Evolutionary conservation across 805 yeast species (phyloP).

Genomic region (Yarrowia hollandica): DNA sequence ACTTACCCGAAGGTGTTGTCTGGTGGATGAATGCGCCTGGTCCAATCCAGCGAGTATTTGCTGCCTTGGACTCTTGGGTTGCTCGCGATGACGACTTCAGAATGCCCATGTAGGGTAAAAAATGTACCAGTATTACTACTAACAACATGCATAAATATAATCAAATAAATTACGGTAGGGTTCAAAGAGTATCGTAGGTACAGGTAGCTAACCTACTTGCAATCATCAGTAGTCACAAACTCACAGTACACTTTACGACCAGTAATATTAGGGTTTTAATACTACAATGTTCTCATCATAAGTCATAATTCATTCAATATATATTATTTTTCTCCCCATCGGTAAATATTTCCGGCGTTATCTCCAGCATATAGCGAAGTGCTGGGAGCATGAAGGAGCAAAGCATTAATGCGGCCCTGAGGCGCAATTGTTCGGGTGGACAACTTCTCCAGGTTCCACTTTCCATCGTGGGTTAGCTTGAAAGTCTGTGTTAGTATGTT

Average conservation of each 20-base stretch:
- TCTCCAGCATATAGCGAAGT: constrained; percentile 25
- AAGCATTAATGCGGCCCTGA: constrained; percentile 9
- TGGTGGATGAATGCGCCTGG: constrained; percentile 22
- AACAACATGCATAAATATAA: neutral
- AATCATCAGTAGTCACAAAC: too few species aligned
- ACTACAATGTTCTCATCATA: too few species aligned
- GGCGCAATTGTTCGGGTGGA: neutral
- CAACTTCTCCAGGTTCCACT: constrained; percentile 13
- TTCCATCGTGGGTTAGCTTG: constrained; percentile 19
- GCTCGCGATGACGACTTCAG: constrained; percentile 10
- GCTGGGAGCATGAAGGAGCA: constrained; percentile 25
- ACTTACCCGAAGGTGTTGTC: constrained; percentile 10
- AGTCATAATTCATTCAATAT: constrained; percentile 7
- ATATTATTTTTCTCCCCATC: constrained; percentile 23
- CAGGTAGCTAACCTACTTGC: too few species aligned
- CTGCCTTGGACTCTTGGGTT: constrained; percentile 14
- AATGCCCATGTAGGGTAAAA: constrained; percentile 16
- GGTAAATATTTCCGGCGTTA: constrained; percentile 21
- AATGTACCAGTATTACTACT: too few species aligned
- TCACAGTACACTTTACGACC: too few species aligned
- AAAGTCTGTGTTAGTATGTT: constrained; percentile 19
- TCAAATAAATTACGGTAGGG: neutral
- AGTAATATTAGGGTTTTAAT: too few species aligned
- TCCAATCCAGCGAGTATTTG: constrained; percentile 9
- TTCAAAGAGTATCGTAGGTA: too few species aligned